phyloP scores from a whole-genome alignment of 2,329 filamentous ascomycete species.

The Penicillium sclerotigenum region DNA sequence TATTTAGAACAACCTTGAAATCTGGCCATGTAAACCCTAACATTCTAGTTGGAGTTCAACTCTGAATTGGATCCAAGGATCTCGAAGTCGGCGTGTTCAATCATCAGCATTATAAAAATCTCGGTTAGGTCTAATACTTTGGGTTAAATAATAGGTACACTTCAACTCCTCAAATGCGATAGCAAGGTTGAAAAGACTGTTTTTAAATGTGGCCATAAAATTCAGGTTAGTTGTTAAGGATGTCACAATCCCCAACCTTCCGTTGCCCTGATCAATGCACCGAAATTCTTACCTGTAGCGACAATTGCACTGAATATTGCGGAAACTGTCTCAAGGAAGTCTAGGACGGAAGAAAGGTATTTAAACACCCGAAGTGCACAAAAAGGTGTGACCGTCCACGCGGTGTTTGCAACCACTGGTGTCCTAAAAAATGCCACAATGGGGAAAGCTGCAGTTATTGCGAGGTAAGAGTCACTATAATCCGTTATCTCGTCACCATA shows the following conservation, averaged over 20 bases:
- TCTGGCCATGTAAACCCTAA: no score
- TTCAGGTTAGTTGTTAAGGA: conserved; percentile 6
- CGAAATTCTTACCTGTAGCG: conserved; percentile 1
- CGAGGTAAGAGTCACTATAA: conserved; percentile 1
- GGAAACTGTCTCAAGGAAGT: neutral
- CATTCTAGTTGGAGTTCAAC: no score
- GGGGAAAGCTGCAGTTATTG: conserved; percentile 4
- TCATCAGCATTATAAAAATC: no score
- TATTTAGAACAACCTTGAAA: no score
- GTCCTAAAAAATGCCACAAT: conserved; percentile 1
- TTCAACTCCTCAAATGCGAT: neutral
- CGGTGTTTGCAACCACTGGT: conserved; percentile 9
- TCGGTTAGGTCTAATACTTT: no score
- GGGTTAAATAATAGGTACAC: no score
- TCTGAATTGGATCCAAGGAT: no score
- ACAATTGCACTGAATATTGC: neutral
- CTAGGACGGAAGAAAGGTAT: neutral
- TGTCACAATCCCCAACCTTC: neutral
- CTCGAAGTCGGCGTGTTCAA: no score
- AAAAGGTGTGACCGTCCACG: conserved; percentile 10
- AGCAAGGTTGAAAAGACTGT: conserved; percentile 3
- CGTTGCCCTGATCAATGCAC: conserved; percentile 6
- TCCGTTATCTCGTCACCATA: neutral
- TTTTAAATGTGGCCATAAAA: conserved; percentile 2
- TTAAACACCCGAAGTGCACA: neutral